Evolutionary conservation across 1,284 basidiomycete genomes (phyloP).

Genomic region (Leccinum laetum): DNA sequence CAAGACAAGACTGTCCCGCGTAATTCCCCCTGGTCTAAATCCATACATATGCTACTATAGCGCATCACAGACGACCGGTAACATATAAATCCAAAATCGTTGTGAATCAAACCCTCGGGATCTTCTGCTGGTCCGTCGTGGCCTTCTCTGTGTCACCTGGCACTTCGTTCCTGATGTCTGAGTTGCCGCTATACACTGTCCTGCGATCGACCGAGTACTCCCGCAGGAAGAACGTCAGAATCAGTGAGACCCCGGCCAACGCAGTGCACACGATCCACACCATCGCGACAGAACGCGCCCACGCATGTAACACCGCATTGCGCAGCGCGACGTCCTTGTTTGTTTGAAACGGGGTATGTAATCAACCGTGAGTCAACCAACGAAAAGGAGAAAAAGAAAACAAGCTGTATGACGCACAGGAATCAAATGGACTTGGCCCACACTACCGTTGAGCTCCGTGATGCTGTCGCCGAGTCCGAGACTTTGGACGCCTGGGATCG

Average conservation of each 20-base stretch:
- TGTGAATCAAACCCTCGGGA: neutral
- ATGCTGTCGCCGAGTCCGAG: conserved; percentile 46
- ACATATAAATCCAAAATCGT: neutral
- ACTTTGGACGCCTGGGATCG: conserved; percentile 43
- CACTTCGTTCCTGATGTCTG: conserved; percentile 3
- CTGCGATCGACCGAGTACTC: conserved; percentile 59
- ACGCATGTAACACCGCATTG: conserved; percentile 62
- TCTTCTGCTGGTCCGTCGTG: neutral
- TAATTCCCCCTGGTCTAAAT: no score
- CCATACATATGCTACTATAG: neutral
- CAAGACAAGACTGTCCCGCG: no score
- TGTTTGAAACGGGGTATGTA: neutral
- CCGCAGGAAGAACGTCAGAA: conserved; percentile 58
- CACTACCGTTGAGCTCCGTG: conserved; percentile 52
- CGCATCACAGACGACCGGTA: neutral
- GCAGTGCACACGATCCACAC: conserved; percentile 75
- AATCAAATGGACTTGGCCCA: conserved; percentile 52
- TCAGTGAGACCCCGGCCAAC: conserved; percentile 51
- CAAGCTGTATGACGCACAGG: conserved; percentile 37
- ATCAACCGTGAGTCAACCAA: neutral
- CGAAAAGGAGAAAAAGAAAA: neutral
- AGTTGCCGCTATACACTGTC: conserved; percentile 41
- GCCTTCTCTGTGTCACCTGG: conserved; percentile 6
- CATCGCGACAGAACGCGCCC: conserved; percentile 61
- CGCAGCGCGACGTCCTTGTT: conserved; percentile 47